Base-by-base conservation (phyloP, 495 filamentous ascomycete species). In the Penicillium angulare region DNA sequence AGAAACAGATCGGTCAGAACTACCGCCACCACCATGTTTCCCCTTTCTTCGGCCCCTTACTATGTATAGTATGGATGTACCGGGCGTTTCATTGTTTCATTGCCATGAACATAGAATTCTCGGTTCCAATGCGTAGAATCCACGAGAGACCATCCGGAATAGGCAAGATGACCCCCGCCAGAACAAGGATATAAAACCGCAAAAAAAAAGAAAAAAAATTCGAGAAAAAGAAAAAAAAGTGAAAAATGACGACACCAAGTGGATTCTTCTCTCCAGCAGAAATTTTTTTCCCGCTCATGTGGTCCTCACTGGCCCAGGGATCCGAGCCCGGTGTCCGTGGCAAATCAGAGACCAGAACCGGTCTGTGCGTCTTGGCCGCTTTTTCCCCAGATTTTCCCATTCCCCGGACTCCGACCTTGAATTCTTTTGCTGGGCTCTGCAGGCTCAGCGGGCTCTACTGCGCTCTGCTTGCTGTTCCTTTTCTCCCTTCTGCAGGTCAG, bases 371-470 rank as follows among this genome's bases (percentile, higher is more conserved):
- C 38, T 39, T 44, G 17, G 40, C 38, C 52, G 20, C 29, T 38
- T 61, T 53, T 64, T 56, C 59, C 62, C 62, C 62, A 53, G 57
- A 58, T 56, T 64, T 59, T 57, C 47, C 23, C 26, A 18, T 61
- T 62, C 60, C 60, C 60, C 60, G 39, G 60, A 63, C 56, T 60
- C 33, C 26, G 24, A n/a, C 2, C 24, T 18, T 26, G 10, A 16
- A 5, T 7, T n/a, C n/a, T n/a, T n/a, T n/a, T n/a, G n/a, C n/a
- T n/a, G n/a, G n/a, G n/a, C n/a, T n/a, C n/a, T n/a, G n/a, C n/a
- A n/a, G n/a, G n/a, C n/a, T n/a, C n/a, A n/a, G n/a, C n/a, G n/a
- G n/a, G n/a, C n/a, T n/a, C n/a, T n/a, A n/a, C n/a, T n/a, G n/a
- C n/a, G n/a, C n/a, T n/a, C n/a, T n/a, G 12, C 24, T 29, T 31